A percentile compares a stretch with the other conserved stretches of the same genome.
phyloP scores from a whole-genome alignment of 1,284 basidiomycete species.

The Sanghuangporus weigelae region DNA sequence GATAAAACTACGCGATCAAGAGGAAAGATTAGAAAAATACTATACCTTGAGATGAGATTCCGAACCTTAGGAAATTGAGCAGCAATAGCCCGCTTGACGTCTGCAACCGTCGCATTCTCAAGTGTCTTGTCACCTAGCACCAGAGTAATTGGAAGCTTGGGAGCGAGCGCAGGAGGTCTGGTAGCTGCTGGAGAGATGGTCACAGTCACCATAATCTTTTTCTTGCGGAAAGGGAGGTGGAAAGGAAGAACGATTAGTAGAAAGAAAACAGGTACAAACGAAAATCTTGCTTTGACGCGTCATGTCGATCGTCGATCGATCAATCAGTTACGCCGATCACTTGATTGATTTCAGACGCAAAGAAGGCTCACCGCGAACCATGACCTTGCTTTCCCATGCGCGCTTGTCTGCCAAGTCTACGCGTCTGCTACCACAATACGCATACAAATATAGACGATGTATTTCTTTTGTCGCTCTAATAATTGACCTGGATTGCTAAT shows the following conservation, averaged over 20 bases:
- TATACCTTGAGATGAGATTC: constrained; percentile 2
- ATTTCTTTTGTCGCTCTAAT: background rate
- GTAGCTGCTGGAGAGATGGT: constrained; percentile 48
- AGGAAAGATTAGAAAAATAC: background rate
- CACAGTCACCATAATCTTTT: constrained; percentile 52
- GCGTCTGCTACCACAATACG: background rate
- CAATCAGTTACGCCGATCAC: too few relatives aligned
- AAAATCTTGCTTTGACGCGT: background rate
- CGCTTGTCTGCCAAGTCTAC: background rate
- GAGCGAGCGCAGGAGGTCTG: constrained; percentile 40
- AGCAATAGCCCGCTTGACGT: constrained; percentile 56
- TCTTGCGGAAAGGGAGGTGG: background rate
- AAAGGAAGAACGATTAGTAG: background rate
- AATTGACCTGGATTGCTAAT: background rate
- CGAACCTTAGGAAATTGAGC: constrained; percentile 56
- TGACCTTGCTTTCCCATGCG: background rate
- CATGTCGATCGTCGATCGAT: constrained; percentile 1
- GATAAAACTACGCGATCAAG: constrained; percentile 49
- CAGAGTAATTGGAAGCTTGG: constrained; percentile 51
- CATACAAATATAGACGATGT: background rate
- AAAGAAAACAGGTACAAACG: background rate
- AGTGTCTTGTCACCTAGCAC: constrained; percentile 44
- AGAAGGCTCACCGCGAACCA: background rate
- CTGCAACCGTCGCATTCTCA: constrained; percentile 46
- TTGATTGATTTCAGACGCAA: background rate